A percentile compares a stretch with the other conserved stretches of the same genome.
These are phyloP conservation scores for Bauhinia variegata DNA, from an alignment of 306 rosid genomes.

Conservation along the genomic window DNA sequence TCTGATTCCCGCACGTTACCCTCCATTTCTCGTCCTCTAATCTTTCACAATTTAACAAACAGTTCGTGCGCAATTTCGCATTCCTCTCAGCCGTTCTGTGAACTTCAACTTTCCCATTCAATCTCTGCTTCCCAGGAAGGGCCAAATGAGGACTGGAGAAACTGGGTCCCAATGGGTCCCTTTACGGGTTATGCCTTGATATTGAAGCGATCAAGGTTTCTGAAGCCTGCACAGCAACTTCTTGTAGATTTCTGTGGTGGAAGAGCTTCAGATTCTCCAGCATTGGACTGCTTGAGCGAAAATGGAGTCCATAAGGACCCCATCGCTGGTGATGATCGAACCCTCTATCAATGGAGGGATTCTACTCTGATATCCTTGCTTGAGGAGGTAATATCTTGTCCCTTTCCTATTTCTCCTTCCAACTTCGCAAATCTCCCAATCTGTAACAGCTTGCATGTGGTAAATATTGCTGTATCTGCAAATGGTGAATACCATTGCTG, in stretches of 20 bases:
- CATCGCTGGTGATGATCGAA: not conserved
- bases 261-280: not conserved
- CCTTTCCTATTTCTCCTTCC: not conserved
- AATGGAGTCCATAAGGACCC: not conserved
- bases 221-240: conserved; percentile 43
- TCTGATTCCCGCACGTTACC: not conserved
- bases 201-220: conserved; percentile 35
- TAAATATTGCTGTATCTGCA: too few relatives aligned
- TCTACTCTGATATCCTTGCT: conserved; percentile 32
- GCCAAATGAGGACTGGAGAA: not conserved
- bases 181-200: conserved; percentile 41
- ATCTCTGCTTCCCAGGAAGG: not conserved
- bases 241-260: conserved; percentile 30
- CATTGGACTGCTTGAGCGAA: not conserved
- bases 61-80: not conserved
- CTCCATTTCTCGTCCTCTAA: too few relatives aligned
- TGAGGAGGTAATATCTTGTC: conserved; percentile 31
- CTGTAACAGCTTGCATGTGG: too few relatives aligned
- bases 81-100: not conserved
- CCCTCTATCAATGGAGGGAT: conserved; percentile 20
- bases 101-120: not conserved
- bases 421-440: too few relatives aligned
- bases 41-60: not conserved
- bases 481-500: too few relatives aligned
- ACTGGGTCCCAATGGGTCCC: conserved; percentile 35